Percentiles rank a stretch among this genome's conserved stretches.
phyloP scores from a whole-genome alignment of 768 basidiomycete genomes.

The Trametes maxima region DNA sequence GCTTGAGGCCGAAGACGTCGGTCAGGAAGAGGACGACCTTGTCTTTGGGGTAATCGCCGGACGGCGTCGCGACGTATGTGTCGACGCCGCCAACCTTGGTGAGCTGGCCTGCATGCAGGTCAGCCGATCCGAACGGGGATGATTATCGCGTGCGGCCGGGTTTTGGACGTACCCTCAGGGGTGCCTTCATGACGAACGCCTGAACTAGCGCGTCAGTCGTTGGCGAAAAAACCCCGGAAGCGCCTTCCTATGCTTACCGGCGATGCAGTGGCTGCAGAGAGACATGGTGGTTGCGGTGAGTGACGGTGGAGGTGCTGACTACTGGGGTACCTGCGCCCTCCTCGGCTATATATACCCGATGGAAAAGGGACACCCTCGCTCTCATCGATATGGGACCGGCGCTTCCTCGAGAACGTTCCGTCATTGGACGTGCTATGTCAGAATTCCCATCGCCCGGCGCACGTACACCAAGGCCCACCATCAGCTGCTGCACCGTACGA shows the following conservation, averaged over 20 bases:
- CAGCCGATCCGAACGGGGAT: slow-evolving; percentile 33
- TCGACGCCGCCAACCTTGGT: slow-evolving; percentile 41
- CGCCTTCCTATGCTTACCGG: slow-evolving; percentile 40
- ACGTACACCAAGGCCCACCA: no score
- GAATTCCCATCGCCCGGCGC: slow-evolving; percentile 2
- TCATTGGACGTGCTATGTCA: not conserved
- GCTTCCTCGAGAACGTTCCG: slow-evolving; percentile 7
- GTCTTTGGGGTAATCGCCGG: slow-evolving; percentile 37
- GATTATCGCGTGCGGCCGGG: slow-evolving; percentile 44
- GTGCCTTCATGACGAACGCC: slow-evolving; percentile 41
- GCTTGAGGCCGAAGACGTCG: slow-evolving; percentile 37
- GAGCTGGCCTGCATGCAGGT: slow-evolving; percentile 35
- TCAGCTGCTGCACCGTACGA: no score
- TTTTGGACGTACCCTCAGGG: slow-evolving; percentile 38
- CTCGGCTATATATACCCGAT: slow-evolving; percentile 13
- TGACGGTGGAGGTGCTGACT: not conserved
- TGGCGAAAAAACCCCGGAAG: not conserved
- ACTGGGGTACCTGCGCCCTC: no score
- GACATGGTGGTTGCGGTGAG: slow-evolving; percentile 40
- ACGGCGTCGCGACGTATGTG: slow-evolving; percentile 46
- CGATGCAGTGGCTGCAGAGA: slow-evolving; percentile 57
- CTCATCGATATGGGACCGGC: slow-evolving; percentile 8
- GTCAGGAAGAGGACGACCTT: slow-evolving; percentile 42
- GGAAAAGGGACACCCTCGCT: not conserved
- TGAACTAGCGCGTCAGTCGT: slow-evolving; percentile 2